Evolutionary conservation across 306 rosid genomes (phyloP).

Genomic region (Cicer pinnatifidum): DNA sequence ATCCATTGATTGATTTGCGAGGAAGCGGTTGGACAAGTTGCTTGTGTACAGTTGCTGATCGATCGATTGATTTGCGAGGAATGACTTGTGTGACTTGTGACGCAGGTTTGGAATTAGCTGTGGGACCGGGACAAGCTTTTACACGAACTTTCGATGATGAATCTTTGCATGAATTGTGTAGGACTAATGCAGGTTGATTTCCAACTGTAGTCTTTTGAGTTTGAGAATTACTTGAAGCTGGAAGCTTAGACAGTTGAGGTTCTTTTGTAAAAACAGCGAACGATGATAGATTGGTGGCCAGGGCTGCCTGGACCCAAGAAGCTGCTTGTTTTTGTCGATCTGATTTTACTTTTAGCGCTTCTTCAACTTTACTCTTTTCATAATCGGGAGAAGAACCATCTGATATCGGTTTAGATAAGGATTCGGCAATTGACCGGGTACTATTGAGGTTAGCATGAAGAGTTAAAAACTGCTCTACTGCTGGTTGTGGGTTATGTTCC

Average conservation of each 20-base stretch:
- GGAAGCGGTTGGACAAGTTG: conserved; percentile 58
- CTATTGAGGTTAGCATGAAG: conserved; percentile 75
- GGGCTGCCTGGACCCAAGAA: conserved; percentile 88
- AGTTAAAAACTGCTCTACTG: conserved; percentile 82
- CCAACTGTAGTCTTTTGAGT: conserved; percentile 57
- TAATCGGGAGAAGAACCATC: conserved; percentile 62
- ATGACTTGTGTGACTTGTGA: conserved; percentile 60
- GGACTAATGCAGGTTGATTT: conserved; percentile 66
- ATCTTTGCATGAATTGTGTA: conserved; percentile 55
- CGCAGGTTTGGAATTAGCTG: conserved; percentile 51
- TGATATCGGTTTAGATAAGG: conserved; percentile 63
- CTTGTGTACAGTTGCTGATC: conserved; percentile 57
- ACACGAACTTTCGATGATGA: conserved; percentile 57
- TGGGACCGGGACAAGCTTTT: conserved; percentile 64
- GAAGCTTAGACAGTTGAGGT: conserved; percentile 50
- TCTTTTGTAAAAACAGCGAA: conserved; percentile 72
- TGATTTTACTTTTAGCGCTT: conserved; percentile 63
- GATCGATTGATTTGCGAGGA: conserved; percentile 61
- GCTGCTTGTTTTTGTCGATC: conserved; percentile 71
- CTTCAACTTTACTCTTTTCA: conserved; percentile 68
- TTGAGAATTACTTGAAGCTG: conserved; percentile 64
- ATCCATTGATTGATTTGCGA: conserved; percentile 61
- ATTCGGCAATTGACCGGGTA: conserved; percentile 64
- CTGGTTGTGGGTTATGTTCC: conserved; percentile 91
- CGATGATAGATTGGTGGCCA: conserved; percentile 74